Conservation (phyloP, 257 asterid genomes). For the Nicotiana tomentosiformis region DNA sequence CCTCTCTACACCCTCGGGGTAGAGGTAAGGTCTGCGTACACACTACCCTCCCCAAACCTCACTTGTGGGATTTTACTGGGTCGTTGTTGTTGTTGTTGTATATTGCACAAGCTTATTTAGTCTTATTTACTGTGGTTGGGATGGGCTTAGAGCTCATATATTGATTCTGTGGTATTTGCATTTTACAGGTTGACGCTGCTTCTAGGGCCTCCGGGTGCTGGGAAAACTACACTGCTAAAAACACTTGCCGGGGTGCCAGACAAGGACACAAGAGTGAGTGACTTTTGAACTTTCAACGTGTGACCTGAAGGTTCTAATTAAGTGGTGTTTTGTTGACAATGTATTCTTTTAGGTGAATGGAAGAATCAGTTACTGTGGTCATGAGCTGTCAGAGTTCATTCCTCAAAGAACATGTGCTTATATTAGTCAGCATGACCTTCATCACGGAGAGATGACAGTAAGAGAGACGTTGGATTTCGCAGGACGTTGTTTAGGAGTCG, state of each 20-base stretch:
- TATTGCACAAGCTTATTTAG: no score
- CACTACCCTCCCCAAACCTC: no score
- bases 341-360: constrained; percentile 48
- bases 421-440: constrained; percentile 85
- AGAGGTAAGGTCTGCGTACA: no score
- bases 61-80: no score
- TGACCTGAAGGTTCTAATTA: neutral
- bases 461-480: constrained; percentile 79
- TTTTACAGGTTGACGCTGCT: constrained; percentile 80
- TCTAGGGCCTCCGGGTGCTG: constrained; percentile 96
- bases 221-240: constrained; percentile 74
- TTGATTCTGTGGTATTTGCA: neutral
- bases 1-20: no score
- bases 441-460: constrained; percentile 94
- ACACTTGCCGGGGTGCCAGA: constrained; percentile 82
- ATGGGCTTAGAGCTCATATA: neutral
- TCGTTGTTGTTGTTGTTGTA: no score
- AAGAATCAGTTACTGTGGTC: constrained; percentile 79
- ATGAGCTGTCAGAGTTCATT: constrained; percentile 65
- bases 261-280: constrained; percentile 42
- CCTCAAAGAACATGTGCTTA: constrained; percentile 91
- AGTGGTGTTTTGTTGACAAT: neutral
- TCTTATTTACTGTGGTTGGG: no score
- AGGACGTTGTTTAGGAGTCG: constrained; percentile 91
- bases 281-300: neutral